Conservation (phyloP, 371 early-diverging fungal species). For the Rhizopus sp. region DNA sequence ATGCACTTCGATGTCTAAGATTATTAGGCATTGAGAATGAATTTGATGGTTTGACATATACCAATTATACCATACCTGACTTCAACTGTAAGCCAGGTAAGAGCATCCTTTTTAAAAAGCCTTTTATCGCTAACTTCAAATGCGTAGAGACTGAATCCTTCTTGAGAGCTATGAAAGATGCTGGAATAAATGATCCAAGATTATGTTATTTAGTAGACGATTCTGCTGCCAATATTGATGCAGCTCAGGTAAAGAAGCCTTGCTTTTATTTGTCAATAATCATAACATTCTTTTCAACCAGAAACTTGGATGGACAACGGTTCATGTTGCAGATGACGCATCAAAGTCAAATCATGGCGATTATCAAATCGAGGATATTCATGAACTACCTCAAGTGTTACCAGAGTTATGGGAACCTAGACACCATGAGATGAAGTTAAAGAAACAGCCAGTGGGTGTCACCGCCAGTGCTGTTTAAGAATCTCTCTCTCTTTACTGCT, state of each 20-base stretch:
- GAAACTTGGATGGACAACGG: slow-evolving; percentile 73
- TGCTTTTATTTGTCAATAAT: not conserved
- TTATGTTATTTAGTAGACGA: slow-evolving; percentile 82
- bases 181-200: slow-evolving; percentile 56
- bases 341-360: slow-evolving; percentile 53
- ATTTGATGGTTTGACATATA: slow-evolving; percentile 79
- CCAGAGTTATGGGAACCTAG: slow-evolving; percentile 56
- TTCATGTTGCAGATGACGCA: slow-evolving; percentile 62
- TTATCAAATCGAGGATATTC: slow-evolving; percentile 60
- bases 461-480: slow-evolving; percentile 11
- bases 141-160: slow-evolving; percentile 48
- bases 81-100: slow-evolving; percentile 82
- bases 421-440: slow-evolving; percentile 6
- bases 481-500: not conserved
- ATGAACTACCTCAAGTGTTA: slow-evolving; percentile 61
- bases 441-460: slow-evolving; percentile 12
- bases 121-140: not conserved
- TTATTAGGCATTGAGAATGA: slow-evolving; percentile 70
- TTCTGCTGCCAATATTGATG: slow-evolving; percentile 65
- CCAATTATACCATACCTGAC: slow-evolving; percentile 70
- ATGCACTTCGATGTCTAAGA: slow-evolving; percentile 70
- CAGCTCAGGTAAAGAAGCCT: slow-evolving; percentile 48
- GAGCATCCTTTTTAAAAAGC: not conserved
- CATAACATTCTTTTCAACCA: slow-evolving; percentile 7
- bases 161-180: slow-evolving; percentile 70